A percentile compares a stretch with the other conserved stretches of the same genome.
These are phyloP conservation scores for Triangularia verruculosa DNA, from an alignment of 2,329 filamentous ascomycete species.

Conservation along the genomic window DNA sequence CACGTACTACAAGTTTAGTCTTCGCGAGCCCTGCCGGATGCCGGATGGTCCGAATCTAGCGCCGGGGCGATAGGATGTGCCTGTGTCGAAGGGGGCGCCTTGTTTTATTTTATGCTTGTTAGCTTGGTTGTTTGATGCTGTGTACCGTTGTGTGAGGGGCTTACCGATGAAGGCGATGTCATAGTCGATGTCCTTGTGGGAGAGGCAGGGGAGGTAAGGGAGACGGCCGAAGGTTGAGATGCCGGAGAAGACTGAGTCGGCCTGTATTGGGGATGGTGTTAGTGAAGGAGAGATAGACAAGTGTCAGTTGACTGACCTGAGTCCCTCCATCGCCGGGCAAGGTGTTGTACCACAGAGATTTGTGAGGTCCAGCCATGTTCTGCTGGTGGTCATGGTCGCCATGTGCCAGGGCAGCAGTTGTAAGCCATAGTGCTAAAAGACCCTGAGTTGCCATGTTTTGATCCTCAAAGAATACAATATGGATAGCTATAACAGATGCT, in stretches of 20 bases:
- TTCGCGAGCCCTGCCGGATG: conserved; percentile 80
- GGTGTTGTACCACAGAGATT: conserved; percentile 77
- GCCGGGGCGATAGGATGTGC: conserved; percentile 79
- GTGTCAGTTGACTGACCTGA: conserved; percentile 47
- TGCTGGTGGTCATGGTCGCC: conserved; percentile 56
- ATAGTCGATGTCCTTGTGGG: conserved; percentile 66
- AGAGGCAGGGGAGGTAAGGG: conserved; percentile 72
- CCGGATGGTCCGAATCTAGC: conserved; percentile 82
- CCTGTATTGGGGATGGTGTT: conserved; percentile 44
- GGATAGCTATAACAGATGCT: background rate
- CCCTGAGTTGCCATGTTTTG: background rate
- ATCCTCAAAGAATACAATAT: background rate
- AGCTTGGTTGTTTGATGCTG: background rate
- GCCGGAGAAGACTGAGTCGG: conserved; percentile 83
- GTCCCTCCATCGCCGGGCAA: conserved; percentile 81
- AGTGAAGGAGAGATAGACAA: background rate
- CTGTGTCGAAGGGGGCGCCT: conserved; percentile 80
- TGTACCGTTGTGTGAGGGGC: conserved; percentile 1
- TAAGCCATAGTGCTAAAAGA: conserved; percentile 41
- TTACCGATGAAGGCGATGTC: conserved; percentile 85
- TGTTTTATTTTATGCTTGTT: conserved; percentile 32
- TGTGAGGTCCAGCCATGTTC: conserved; percentile 64
- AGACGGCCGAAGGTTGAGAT: conserved; percentile 83
- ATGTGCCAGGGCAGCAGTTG: conserved; percentile 54
- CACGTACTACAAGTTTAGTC: conserved; percentile 80